A percentile compares a stretch with the other conserved stretches of the same genome.
These are phyloP conservation scores for Pichia nakasei DNA, from an alignment of 805 yeast species.

Conservation along the genomic window DNA sequence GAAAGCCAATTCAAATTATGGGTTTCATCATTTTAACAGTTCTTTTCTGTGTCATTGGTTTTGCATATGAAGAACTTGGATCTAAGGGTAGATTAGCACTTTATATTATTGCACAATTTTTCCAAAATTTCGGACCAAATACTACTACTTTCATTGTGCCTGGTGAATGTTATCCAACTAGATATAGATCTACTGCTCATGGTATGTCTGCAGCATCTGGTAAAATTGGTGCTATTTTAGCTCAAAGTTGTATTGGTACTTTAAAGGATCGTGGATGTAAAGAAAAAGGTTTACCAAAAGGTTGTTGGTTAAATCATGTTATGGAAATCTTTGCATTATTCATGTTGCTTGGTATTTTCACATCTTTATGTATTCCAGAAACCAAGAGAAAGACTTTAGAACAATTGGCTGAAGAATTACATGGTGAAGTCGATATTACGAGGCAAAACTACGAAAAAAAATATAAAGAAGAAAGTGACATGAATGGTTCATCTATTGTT, in stretches of 20 bases:
- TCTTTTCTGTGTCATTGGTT: constrained; percentile 73
- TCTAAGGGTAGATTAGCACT: constrained; percentile 64
- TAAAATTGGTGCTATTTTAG: constrained; percentile 88
- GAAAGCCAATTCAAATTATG: constrained; percentile 72
- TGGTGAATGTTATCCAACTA: constrained; percentile 88
- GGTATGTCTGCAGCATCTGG: constrained; percentile 92
- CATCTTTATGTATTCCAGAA: constrained; percentile 71
- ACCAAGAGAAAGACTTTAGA: constrained; percentile 88
- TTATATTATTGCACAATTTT: constrained; percentile 75
- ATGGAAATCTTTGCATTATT: constrained; percentile 90
- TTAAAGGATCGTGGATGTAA: constrained; percentile 73
- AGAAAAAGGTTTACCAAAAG: constrained; percentile 33
- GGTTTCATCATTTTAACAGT: constrained; percentile 69
- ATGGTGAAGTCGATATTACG: constrained; percentile 57
- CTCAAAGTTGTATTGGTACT: constrained; percentile 82
- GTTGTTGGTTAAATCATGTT: constrained; percentile 85
- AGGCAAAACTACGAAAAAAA: constrained; percentile 6
- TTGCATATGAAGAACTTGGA: constrained; percentile 63
- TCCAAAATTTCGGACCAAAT: constrained; percentile 91
- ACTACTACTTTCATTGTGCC: constrained; percentile 86
- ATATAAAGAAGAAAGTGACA: not conserved
- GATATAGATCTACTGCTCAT: constrained; percentile 92
- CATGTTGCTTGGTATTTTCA: constrained; percentile 71
- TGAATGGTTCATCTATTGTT: constrained; percentile 1
- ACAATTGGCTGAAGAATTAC: constrained; percentile 70